Evolutionary conservation across 306 rosid genomes (phyloP).

Genomic region (Lathyrus tuberosus): DNA sequence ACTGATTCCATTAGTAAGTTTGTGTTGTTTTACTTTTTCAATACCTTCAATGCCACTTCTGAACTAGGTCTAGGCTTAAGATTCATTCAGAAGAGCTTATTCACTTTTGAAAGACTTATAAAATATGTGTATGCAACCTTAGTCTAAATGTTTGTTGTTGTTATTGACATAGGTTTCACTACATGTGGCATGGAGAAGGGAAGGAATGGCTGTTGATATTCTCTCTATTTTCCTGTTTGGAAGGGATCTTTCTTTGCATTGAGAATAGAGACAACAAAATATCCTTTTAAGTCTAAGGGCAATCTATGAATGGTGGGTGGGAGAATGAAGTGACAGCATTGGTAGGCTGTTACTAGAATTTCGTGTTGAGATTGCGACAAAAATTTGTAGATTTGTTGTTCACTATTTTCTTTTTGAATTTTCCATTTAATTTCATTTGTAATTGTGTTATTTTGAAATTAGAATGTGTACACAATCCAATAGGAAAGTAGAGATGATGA

Average conservation of each 20-base stretch:
- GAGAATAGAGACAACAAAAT: constrained; percentile 21
- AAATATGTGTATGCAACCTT: constrained; percentile 8
- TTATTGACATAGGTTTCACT: constrained; percentile 22
- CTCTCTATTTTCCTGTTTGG: constrained; percentile 35
- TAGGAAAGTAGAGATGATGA: constrained; percentile 37
- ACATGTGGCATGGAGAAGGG: constrained; percentile 34
- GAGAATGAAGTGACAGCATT: constrained; percentile 42
- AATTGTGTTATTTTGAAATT: constrained; percentile 43
- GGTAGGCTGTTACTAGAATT: constrained; percentile 40
- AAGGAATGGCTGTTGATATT: constrained; percentile 40
- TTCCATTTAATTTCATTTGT: constrained; percentile 43
- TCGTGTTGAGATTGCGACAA: constrained; percentile 48
- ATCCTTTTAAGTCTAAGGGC: constrained; percentile 36
- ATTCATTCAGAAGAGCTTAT: not conserved
- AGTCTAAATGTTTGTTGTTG: not conserved
- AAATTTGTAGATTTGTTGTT: constrained; percentile 54
- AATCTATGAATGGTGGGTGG: constrained; percentile 35
- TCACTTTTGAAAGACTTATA: not conserved
- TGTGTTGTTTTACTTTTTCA: constrained; percentile 33
- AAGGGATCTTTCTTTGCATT: constrained; percentile 40
- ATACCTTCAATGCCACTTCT: constrained; percentile 11
- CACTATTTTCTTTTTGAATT: constrained; percentile 30
- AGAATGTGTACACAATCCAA: constrained; percentile 58
- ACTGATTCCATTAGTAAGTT: constrained; percentile 52
- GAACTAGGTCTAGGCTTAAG: not conserved